Percentiles rank a stretch among this genome's conserved stretches.
phyloP scores from a whole-genome alignment of 2,329 filamentous ascomycete genomes.

The Aspergillus clavatus region DNA sequence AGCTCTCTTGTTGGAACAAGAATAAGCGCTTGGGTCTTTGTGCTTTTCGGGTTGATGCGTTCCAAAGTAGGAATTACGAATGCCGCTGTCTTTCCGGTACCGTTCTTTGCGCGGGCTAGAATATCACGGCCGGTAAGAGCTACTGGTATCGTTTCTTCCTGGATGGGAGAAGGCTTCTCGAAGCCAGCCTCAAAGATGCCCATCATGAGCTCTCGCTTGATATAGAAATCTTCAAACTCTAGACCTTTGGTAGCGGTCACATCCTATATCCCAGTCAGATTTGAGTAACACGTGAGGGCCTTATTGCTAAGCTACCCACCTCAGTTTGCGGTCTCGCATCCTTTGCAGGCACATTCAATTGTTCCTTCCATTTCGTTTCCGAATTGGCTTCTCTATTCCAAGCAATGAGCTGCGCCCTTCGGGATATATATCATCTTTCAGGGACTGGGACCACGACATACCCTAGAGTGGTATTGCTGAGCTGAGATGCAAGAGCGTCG shows the following conservation, averaged over 20 bases:
- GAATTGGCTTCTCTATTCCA: conserved; percentile 33
- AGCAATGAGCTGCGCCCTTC: conserved; percentile 12
- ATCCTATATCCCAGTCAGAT: conserved; percentile 57
- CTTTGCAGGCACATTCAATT: conserved; percentile 44
- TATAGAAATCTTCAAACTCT: conserved; percentile 94
- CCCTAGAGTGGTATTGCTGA: conserved; percentile 42
- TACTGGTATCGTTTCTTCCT: conserved; percentile 98
- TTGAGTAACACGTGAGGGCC: conserved; percentile 6
- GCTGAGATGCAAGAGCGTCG: conserved; percentile 43
- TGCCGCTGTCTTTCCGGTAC: conserved; percentile 95
- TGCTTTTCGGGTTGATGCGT: conserved; percentile 92
- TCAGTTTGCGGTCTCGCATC: conserved; percentile 49
- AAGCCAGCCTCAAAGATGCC: conserved; percentile 99
- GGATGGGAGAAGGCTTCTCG: conserved; percentile 96
- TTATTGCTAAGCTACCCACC: conserved; percentile 27
- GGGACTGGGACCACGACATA: conserved; percentile 20
- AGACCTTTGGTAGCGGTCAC: conserved; percentile 96
- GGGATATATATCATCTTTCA: conserved; percentile 2
- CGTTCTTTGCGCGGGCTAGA: conserved; percentile 94
- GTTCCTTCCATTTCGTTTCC: conserved; percentile 43
- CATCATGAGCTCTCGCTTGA: conserved; percentile 95
- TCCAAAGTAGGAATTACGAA: conserved; percentile 95
- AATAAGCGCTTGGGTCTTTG: conserved; percentile 94
- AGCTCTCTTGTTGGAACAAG: conserved; percentile 95
- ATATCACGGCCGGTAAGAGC: conserved; percentile 93